A percentile compares a stretch with the other conserved stretches of the same genome.
These are phyloP conservation scores for Plasmopara halstedii DNA, from an alignment of 352 stramenopile genomes.

Conservation along the genomic window DNA sequence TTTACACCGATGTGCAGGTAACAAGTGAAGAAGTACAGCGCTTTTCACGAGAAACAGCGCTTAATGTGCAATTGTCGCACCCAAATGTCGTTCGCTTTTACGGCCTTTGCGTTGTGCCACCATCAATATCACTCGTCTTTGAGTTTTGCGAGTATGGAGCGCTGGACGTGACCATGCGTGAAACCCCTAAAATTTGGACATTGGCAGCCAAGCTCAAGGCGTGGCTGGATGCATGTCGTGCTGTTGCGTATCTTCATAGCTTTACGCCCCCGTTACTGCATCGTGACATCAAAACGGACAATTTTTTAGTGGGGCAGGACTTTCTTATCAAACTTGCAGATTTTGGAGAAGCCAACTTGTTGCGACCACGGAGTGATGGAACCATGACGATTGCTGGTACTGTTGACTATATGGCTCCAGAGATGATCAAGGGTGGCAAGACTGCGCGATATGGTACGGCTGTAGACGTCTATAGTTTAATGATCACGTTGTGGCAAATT, in stretches of 20 bases:
- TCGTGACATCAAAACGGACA: constrained; percentile 84
- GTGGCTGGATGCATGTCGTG: constrained; percentile 75
- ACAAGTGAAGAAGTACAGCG: constrained; percentile 75
- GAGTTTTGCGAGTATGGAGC: constrained; percentile 82
- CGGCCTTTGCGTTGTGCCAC: constrained; percentile 72
- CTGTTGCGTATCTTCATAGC: constrained; percentile 79
- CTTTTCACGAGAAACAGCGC: constrained; percentile 73
- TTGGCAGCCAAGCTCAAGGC: constrained; percentile 72
- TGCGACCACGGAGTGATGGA: constrained; percentile 60
- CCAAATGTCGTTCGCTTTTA: constrained; percentile 81
- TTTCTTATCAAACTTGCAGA: constrained; percentile 76
- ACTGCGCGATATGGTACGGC: constrained; percentile 68
- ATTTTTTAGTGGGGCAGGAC: constrained; percentile 74
- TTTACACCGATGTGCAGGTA: constrained; percentile 79
- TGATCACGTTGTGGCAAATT: constrained; percentile 86
- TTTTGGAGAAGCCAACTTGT: constrained; percentile 81
- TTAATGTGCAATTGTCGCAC: constrained; percentile 77
- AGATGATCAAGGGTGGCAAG: constrained; percentile 82
- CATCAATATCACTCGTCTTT: constrained; percentile 81
- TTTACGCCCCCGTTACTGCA: constrained; percentile 75
- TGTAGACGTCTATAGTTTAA: constrained; percentile 80
- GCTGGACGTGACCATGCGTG: constrained; percentile 46
- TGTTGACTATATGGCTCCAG: constrained; percentile 81
- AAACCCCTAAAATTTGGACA: constrained; percentile 47
- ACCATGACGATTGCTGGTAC: constrained; percentile 84